These are phyloP conservation scores for Metschnikowia santaceciliae DNA, from an alignment of 805 yeast species.

Conservation along the genomic window DNA sequence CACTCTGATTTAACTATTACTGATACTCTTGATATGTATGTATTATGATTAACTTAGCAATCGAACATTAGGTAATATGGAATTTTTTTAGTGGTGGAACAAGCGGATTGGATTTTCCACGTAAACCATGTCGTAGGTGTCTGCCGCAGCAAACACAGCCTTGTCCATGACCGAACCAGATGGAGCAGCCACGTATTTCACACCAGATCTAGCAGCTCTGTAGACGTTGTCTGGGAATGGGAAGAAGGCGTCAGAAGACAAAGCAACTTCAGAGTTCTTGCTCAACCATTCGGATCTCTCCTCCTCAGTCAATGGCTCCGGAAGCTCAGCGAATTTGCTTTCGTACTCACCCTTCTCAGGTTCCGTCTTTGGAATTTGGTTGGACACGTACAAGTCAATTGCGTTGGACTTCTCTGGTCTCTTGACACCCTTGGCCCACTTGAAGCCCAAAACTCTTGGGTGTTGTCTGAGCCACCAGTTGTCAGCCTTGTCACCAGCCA, in stretches of 20 bases:
- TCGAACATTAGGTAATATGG: not conserved
- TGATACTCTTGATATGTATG: not conserved
- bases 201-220: constrained; percentile 97
- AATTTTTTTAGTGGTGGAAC: constrained; percentile 77
- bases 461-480: constrained; percentile 99
- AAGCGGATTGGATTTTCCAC: constrained; percentile 96
- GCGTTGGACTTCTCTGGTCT: constrained; percentile 99
- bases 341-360: constrained; percentile 93
- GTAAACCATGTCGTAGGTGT: constrained; percentile 82
- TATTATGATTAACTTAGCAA: not conserved
- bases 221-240: constrained; percentile 99
- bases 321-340: constrained; percentile 79
- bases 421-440: constrained; percentile 98
- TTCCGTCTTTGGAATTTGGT: constrained; percentile 85
- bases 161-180: constrained; percentile 97
- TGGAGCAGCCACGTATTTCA: constrained; percentile 93
- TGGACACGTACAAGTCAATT: constrained; percentile 87
- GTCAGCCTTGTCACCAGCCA: constrained; percentile 99
- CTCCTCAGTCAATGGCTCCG: constrained; percentile 72
- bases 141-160: constrained; percentile 94
- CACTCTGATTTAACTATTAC: not conserved
- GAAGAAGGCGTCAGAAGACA: constrained; percentile 98
- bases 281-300: constrained; percentile 87
- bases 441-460: constrained; percentile 85
- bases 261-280: constrained; percentile 79